Evolutionary conservation across 1,139 yeast species (phyloP).

Genomic region (Taphrina sp.): DNA sequence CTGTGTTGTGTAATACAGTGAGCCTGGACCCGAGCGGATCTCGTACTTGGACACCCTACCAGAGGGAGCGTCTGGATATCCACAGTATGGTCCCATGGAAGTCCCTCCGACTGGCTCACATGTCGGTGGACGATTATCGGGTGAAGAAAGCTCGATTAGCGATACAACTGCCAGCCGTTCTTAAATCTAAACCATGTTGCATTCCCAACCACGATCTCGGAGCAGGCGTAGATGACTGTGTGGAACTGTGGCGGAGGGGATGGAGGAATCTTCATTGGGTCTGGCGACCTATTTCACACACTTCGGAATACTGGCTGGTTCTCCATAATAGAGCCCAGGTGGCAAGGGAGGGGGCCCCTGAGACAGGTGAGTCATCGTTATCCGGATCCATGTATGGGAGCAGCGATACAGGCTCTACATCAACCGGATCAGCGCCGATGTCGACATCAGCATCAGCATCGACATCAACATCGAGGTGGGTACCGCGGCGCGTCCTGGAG

Average conservation of each 20-base stretch:
- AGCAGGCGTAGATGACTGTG: too few species aligned
- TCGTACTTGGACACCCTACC: background rate
- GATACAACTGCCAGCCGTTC: background rate
- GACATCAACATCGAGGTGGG: too few species aligned
- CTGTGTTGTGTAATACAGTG: background rate
- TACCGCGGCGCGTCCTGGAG: too few species aligned
- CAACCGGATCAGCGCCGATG: too few species aligned
- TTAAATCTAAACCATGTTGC: too few species aligned
- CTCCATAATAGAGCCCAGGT: background rate
- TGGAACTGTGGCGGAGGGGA: background rate
- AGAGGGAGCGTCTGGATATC: background rate
- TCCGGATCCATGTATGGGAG: too few species aligned
- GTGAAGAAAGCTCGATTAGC: background rate
- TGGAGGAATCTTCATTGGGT: background rate
- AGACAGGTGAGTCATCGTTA: too few species aligned
- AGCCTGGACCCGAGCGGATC: too few species aligned
- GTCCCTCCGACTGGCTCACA: background rate
- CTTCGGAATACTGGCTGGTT: background rate
- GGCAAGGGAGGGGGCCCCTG: background rate
- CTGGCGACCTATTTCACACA: background rate
- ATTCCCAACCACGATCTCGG: too few species aligned
- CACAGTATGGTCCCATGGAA: background rate
- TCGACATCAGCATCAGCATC: too few species aligned
- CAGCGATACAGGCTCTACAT: too few species aligned
- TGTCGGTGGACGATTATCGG: background rate